phyloP scores from a whole-genome alignment of 306 rosid species.

The Ammopiptanthus mongolicus region DNA sequence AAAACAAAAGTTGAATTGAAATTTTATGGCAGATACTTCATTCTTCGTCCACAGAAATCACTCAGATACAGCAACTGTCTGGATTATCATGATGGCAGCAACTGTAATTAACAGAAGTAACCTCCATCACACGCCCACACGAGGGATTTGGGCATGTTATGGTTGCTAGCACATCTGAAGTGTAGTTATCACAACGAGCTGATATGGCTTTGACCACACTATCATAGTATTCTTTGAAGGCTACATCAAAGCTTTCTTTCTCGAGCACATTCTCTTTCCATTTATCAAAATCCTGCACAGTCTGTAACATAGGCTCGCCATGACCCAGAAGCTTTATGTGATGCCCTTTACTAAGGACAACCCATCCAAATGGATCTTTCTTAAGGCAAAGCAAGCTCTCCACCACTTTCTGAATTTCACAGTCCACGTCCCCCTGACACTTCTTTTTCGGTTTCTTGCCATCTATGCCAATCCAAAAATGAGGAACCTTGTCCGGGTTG shows the following conservation, averaged over 20 bases:
- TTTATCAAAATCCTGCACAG: conserved; percentile 18
- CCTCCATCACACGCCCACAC: conserved; percentile 34
- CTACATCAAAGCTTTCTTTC: conserved; percentile 24
- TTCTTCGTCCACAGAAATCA: background rate
- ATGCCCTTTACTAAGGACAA: conserved; percentile 17
- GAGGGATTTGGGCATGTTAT: conserved; percentile 36
- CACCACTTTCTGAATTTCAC: conserved; percentile 24
- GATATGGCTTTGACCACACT: background rate
- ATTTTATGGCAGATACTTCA: background rate
- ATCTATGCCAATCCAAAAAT: conserved; percentile 35
- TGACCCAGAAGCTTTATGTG: conserved; percentile 24
- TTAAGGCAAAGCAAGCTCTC: conserved; percentile 24
- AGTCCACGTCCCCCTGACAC: conserved; percentile 10
- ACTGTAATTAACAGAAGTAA: conserved; percentile 25
- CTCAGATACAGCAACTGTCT: background rate
- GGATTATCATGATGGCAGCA: conserved; percentile 28
- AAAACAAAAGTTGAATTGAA: background rate
- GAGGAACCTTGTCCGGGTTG: background rate
- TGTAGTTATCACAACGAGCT: background rate
- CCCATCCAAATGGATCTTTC: conserved; percentile 32
- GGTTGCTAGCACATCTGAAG: conserved; percentile 17
- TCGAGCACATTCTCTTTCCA: conserved; percentile 25
- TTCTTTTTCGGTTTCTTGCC: conserved; percentile 25
- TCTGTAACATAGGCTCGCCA: conserved; percentile 26
- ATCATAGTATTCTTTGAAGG: conserved; percentile 21